These are phyloP conservation scores for Gloeophyllum trabeum DNA, from an alignment of 768 basidiomycete species.

Conservation along the genomic window DNA sequence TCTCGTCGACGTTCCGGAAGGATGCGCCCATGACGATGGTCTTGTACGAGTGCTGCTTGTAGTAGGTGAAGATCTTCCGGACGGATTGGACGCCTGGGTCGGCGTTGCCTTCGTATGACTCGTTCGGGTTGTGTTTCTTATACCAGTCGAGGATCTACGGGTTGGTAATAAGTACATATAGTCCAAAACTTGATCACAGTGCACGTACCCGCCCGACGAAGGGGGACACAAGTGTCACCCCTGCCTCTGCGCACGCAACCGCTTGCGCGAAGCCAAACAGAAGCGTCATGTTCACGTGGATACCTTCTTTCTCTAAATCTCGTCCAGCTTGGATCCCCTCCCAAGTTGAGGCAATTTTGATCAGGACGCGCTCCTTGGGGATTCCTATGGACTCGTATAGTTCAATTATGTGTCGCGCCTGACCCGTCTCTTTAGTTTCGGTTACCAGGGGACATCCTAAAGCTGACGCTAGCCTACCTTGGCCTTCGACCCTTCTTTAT, in stretches of 20 bases:
- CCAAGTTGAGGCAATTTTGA: slow-evolving; percentile 47
- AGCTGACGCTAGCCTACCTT: too few species aligned
- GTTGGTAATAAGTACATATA: too few species aligned
- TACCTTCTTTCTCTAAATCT: slow-evolving; percentile 31
- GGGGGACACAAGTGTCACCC: slow-evolving; percentile 43
- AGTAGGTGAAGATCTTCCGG: slow-evolving; percentile 42
- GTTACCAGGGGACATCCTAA: too few species aligned
- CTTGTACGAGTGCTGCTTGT: slow-evolving; percentile 43
- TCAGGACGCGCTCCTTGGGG: slow-evolving; percentile 35
- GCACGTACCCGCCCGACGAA: slow-evolving; percentile 32
- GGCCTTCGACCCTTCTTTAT: slow-evolving; percentile 28
- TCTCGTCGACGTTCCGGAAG: slow-evolving; percentile 39
- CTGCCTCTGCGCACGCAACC: slow-evolving; percentile 42
- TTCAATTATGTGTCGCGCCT: slow-evolving; percentile 24
- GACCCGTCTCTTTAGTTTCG: too few species aligned
- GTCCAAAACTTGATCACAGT: too few species aligned
- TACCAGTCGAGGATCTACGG: slow-evolving; percentile 37
- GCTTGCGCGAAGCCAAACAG: slow-evolving; percentile 46
- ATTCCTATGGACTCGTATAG: slow-evolving; percentile 38
- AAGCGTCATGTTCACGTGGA: slow-evolving; percentile 47
- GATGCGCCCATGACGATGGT: slow-evolving; percentile 47
- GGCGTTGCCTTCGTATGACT: slow-evolving; percentile 30
- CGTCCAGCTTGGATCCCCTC: slow-evolving; percentile 46
- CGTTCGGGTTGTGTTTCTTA: slow-evolving; percentile 29
- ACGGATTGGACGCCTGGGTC: slow-evolving; percentile 42